A percentile compares a stretch with the other conserved stretches of the same genome.
Evolutionary conservation across 129 eudicot genomes (phyloP).

Genomic region (Dittrichia graveolens): DNA sequence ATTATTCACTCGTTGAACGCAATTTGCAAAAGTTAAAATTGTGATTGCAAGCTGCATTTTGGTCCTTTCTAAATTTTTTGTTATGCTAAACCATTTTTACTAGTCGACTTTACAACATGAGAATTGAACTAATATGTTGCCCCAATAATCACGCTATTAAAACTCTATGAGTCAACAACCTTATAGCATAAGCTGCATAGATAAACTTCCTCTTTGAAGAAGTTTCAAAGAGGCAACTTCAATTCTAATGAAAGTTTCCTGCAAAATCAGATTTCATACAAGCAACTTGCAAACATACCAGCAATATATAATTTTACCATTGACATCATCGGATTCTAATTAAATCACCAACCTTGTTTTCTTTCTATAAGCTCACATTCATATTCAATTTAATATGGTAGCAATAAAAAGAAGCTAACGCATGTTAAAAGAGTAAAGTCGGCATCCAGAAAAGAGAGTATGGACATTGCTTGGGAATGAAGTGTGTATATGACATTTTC

Average conservation of each 20-base stretch:
- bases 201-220: not conserved
- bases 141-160: not conserved
- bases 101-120: not conserved
- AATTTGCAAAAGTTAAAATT: slow-evolving; percentile 8
- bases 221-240: not conserved
- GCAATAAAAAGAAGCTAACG: not conserved
- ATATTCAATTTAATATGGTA: not conserved
- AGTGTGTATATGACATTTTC: not conserved
- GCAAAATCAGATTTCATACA: too few relatives aligned
- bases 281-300: not conserved
- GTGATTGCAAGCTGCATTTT: not conserved
- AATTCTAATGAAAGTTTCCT: not conserved
- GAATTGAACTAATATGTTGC: not conserved
- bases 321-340: not conserved
- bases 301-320: not conserved
- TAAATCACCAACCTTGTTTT: not conserved
- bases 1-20: not conserved
- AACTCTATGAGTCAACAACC: slow-evolving; percentile 5
- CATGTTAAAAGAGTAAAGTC: not conserved
- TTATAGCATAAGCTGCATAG: not conserved
- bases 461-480: too few relatives aligned
- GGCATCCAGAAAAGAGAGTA: too few relatives aligned
- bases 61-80: not conserved
- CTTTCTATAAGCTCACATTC: not conserved
- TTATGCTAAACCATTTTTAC: not conserved